Percentiles rank a stretch among this genome's conserved stretches.
phyloP scores from a whole-genome alignment of 2,329 filamentous ascomycete species.

The Xylariaceae sp. region DNA sequence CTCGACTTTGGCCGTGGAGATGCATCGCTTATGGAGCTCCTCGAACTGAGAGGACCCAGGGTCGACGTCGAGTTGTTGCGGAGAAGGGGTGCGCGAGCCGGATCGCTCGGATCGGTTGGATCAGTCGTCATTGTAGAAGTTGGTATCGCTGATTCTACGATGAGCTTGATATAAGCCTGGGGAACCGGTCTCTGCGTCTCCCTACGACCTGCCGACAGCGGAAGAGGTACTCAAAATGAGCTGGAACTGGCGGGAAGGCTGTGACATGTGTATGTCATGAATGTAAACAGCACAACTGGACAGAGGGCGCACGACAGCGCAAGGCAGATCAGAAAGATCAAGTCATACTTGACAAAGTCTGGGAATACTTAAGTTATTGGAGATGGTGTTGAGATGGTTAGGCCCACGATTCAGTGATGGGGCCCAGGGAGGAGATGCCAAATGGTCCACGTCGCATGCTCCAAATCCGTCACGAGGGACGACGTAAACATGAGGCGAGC shows the following conservation, averaged over 20 bases:
- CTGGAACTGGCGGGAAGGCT: neutral
- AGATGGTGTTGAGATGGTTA: conserved; percentile 1
- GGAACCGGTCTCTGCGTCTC: no score
- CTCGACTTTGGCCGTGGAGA: conserved; percentile 19
- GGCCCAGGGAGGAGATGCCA: no score
- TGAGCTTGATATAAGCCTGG: neutral
- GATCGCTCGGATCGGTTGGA: conserved; percentile 21
- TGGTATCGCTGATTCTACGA: neutral
- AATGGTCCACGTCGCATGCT: no score
- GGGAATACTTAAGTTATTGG: neutral
- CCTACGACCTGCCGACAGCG: no score
- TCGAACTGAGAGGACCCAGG: conserved; percentile 26
- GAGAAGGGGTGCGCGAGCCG: conserved; percentile 25
- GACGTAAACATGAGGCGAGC: conserved; percentile 15
- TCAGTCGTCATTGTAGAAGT: conserved; percentile 13
- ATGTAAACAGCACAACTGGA: neutral
- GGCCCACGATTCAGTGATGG: conserved; percentile 4
- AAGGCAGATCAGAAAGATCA: neutral
- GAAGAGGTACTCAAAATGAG: no score
- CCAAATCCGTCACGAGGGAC: neutral
- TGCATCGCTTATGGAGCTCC: conserved; percentile 29
- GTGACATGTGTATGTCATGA: neutral
- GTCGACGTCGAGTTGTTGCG: conserved; percentile 30
- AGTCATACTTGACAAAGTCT: conserved; percentile 8
- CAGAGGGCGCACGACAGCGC: conserved; percentile 3